A percentile compares a stretch with the other conserved stretches of the same genome.
phyloP scores from a whole-genome alignment of 805 yeast species.

The Schwanniomyces polymorphus region DNA sequence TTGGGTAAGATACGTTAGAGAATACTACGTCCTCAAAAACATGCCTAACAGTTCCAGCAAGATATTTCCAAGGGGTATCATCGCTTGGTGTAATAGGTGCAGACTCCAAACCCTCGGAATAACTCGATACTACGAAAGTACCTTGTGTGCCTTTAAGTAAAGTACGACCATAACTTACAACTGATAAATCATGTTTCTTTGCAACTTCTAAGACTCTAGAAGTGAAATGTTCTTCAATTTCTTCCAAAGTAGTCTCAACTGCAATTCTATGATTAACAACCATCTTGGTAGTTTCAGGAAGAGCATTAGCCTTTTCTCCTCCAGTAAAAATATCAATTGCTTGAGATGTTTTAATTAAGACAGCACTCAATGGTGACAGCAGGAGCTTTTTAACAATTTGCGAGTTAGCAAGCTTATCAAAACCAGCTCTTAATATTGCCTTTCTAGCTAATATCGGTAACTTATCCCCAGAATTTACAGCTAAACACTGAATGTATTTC shows the following conservation, averaged over 20 bases:
- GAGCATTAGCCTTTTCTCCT: constrained; percentile 42
- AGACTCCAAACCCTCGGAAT: constrained; percentile 29
- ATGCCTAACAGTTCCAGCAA: constrained; percentile 46
- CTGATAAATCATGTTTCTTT: constrained; percentile 21
- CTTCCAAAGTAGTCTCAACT: constrained; percentile 25
- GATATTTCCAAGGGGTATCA: constrained; percentile 39
- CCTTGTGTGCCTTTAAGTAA: constrained; percentile 18
- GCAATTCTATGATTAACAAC: constrained; percentile 38
- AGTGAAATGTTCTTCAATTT: constrained; percentile 20
- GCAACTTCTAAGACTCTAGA: constrained; percentile 27
- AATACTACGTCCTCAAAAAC: constrained; percentile 44
- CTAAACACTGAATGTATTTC: constrained; percentile 60
- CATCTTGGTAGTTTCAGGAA: constrained; percentile 34
- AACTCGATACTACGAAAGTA: constrained; percentile 9
- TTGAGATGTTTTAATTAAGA: constrained; percentile 35
- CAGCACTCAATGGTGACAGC: constrained; percentile 19
- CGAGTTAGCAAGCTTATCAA: constrained; percentile 33
- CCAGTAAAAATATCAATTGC: constrained; percentile 37
- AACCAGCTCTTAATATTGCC: constrained; percentile 34
- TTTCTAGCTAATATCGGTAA: constrained; percentile 17
- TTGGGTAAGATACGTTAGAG: constrained; percentile 28
- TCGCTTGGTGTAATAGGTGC: constrained; percentile 48
- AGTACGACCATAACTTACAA: constrained; percentile 34
- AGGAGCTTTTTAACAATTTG: constrained; percentile 23
- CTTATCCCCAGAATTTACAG: constrained; percentile 43